These are phyloP conservation scores for Diaporthe capsici DNA, from an alignment of 2,329 filamentous ascomycete species.

Conservation along the genomic window DNA sequence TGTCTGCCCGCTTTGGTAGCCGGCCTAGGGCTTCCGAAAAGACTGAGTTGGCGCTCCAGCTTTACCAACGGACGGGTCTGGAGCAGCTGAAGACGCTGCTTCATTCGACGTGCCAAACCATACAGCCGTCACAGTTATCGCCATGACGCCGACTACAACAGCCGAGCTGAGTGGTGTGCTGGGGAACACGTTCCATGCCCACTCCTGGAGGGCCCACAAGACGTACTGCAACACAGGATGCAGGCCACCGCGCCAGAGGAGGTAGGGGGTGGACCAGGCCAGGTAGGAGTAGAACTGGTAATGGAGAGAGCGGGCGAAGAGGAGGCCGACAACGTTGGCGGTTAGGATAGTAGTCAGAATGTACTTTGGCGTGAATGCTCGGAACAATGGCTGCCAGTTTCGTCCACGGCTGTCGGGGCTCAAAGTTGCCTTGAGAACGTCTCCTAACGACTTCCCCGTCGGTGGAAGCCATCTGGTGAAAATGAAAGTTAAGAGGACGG, in stretches of 20 bases:
- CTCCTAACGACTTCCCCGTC: conserved; percentile 68
- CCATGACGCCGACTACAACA: conserved; percentile 79
- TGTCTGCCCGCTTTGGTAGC: conserved; percentile 41
- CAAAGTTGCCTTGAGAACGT: conserved; percentile 64
- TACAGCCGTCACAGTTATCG: conserved; percentile 73
- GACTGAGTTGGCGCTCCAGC: background rate
- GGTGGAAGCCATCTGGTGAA: conserved; percentile 80
- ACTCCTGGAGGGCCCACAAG: conserved; percentile 86
- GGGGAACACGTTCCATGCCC: conserved; percentile 96
- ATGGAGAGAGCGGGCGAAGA: conserved; percentile 90
- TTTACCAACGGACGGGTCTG: background rate
- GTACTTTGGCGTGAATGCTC: conserved; percentile 70
- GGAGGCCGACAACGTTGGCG: conserved; percentile 82
- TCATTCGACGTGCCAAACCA: conserved; percentile 70
- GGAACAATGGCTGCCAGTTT: conserved; percentile 38
- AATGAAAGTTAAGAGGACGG: conserved; percentile 77
- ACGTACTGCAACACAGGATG: conserved; percentile 76
- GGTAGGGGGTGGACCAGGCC: conserved; percentile 88
- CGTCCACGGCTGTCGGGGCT: conserved; percentile 55
- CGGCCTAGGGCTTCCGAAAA: conserved; percentile 1
- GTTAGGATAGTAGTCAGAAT: conserved; percentile 83
- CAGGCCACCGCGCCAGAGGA: conserved; percentile 84
- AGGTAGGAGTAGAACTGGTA: conserved; percentile 97
- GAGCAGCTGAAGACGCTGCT: background rate
- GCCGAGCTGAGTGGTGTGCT: conserved; percentile 72